A percentile compares a stretch with the other conserved stretches of the same genome.
Conservation (phyloP, 371 early-diverging fungal genomes). For the Lichtheimia corymbifera region DNA sequence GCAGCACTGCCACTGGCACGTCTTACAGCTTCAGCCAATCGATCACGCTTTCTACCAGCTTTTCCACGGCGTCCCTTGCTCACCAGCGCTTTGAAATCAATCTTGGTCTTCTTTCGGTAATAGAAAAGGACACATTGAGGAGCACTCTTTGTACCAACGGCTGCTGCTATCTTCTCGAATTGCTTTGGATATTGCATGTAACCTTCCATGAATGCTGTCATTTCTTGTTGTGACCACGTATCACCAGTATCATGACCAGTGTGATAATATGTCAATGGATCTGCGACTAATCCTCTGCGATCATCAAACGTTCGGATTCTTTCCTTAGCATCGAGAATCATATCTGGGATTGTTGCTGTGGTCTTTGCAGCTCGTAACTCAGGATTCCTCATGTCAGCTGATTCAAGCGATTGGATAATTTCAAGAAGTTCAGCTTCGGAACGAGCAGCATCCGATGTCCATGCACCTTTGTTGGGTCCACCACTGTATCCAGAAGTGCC, state of each 20-base stretch:
- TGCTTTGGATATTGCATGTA: conserved; percentile 87
- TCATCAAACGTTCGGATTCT: conserved; percentile 64
- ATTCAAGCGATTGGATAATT: conserved; percentile 75
- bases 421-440: conserved; percentile 80
- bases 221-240: conserved; percentile 85
- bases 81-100: conserved; percentile 78
- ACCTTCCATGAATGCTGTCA: conserved; percentile 72
- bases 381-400: conserved; percentile 78
- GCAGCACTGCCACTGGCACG: conserved; percentile 35
- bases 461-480: conserved; percentile 43
- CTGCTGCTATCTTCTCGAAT: conserved; percentile 84
- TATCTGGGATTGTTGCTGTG: conserved; percentile 74
- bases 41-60: conserved; percentile 35
- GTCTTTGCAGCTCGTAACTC: conserved; percentile 77
- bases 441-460: conserved; percentile 77
- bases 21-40: conserved; percentile 48
- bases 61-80: conserved; percentile 57
- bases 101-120: conserved; percentile 88
- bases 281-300: conserved; percentile 60
- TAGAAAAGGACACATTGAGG: conserved; percentile 89
- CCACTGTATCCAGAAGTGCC: conserved; percentile 27
- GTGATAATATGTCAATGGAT: conserved; percentile 67
- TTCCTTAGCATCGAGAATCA: conserved; percentile 69
- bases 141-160: conserved; percentile 75
- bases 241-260: conserved; percentile 58